Evolutionary conservation across 331 rosid species (phyloP).

Genomic region (Arachis monticola): DNA sequence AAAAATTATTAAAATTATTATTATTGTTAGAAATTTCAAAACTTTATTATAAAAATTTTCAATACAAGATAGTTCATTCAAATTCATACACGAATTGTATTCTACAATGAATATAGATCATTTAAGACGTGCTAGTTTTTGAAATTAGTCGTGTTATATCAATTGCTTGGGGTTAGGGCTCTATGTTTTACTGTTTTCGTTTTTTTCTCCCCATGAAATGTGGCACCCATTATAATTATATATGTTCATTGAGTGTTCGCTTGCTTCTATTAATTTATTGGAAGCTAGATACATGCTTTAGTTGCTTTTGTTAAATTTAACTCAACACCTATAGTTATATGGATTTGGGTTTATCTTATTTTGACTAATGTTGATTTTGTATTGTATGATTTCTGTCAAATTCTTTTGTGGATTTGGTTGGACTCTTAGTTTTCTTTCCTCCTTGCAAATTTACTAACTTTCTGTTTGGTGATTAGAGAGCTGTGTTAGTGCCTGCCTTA

Average conservation of each 20-base stretch:
- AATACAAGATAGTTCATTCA: not conserved
- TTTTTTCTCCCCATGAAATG: not conserved
- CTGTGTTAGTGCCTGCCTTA: constrained; percentile 79
- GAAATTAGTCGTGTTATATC: not conserved
- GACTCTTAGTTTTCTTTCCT: not conserved
- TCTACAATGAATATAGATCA: not conserved
- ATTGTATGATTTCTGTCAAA: not conserved
- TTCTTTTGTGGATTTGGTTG: not conserved
- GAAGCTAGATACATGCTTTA: not conserved
- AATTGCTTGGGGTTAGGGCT: not conserved
- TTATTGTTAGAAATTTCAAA: no score
- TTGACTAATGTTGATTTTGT: not conserved
- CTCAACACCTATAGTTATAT: not conserved
- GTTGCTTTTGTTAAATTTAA: not conserved
- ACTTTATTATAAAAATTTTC: no score
- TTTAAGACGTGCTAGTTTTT: not conserved
- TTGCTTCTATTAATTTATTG: not conserved
- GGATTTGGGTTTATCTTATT: not conserved
- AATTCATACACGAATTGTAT: not conserved
- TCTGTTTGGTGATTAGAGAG: constrained; percentile 56
- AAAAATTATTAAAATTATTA: no score
- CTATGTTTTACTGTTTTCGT: not conserved
- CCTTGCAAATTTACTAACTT: not conserved
- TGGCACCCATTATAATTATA: no score
- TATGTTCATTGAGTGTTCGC: no score